Evolutionary conservation across 2,329 filamentous ascomycete species (phyloP).

Genomic region (Claviceps africana): DNA sequence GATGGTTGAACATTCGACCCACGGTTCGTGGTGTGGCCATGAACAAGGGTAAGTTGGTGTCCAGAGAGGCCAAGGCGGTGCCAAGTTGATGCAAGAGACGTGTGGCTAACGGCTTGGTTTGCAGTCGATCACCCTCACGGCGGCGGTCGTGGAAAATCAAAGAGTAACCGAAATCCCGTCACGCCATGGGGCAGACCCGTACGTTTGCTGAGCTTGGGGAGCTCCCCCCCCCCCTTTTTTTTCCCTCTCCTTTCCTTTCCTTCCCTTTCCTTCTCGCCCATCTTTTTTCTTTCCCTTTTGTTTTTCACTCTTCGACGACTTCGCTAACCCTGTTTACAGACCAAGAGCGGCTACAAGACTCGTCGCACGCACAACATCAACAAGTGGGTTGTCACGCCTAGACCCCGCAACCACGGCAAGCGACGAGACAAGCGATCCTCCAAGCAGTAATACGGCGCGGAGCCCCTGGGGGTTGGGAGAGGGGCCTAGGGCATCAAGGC

Average conservation of each 20-base stretch:
- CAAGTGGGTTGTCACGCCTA: slow-evolving; percentile 74
- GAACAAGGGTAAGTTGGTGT: slow-evolving; percentile 61
- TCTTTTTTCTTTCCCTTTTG: not conserved
- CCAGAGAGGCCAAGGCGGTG: not conserved
- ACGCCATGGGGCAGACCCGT: slow-evolving; percentile 94
- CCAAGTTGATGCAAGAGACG: not conserved
- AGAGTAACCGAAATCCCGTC: slow-evolving; percentile 90
- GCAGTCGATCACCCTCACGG: slow-evolving; percentile 89
- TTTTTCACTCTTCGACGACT: not conserved
- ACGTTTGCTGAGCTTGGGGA: slow-evolving; percentile 28
- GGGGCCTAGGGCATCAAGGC: no score
- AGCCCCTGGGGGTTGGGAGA: no score
- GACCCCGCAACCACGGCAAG: slow-evolving; percentile 83
- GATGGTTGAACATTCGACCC: slow-evolving; percentile 88
- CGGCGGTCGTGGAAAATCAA: slow-evolving; percentile 97
- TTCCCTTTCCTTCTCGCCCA: no score
- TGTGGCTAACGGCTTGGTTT: slow-evolving; percentile 7
- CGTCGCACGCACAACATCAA: slow-evolving; percentile 79
- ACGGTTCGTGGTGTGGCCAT: slow-evolving; percentile 96
- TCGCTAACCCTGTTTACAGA: slow-evolving; percentile 23
- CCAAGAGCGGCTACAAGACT: slow-evolving; percentile 86
- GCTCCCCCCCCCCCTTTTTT: not conserved
- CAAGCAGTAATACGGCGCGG: slow-evolving; percentile 11
- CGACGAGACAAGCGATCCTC: slow-evolving; percentile 49
- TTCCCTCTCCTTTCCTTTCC: not conserved